Percentiles rank a stretch among this genome's conserved stretches.
phyloP scores from a whole-genome alignment of 345 rosid species.

The Euphorbia lathyris region DNA sequence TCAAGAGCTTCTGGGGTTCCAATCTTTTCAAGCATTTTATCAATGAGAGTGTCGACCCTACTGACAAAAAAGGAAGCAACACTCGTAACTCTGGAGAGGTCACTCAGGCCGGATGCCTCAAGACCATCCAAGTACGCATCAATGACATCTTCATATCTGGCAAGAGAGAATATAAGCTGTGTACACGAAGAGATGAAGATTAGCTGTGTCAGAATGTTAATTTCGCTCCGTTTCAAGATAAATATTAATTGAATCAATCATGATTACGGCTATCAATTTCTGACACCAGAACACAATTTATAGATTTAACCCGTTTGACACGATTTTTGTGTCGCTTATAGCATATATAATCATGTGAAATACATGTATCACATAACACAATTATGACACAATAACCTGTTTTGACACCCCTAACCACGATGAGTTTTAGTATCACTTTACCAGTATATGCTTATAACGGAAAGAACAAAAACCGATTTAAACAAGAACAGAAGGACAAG shows the following conservation, averaged over 20 bases:
- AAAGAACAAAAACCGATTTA: not conserved
- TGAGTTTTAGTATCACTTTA: not conserved
- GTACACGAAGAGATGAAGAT: constrained; percentile 15
- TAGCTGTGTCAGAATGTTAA: constrained; percentile 9
- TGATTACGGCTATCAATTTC: too few relatives aligned
- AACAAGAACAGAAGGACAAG: constrained; percentile 2
- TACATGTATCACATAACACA: too few relatives aligned
- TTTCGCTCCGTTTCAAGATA: not conserved
- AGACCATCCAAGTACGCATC: constrained; percentile 99
- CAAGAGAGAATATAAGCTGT: constrained; percentile 92
- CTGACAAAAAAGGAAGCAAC: constrained; percentile 99
- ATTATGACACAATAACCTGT: too few relatives aligned
- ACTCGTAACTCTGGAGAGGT: constrained; percentile 92
- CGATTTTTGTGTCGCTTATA: too few relatives aligned
- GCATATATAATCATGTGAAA: too few relatives aligned
- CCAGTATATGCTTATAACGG: not conserved
- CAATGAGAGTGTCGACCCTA: constrained; percentile 91
- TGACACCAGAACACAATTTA: too few relatives aligned
- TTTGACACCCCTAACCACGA: too few relatives aligned
- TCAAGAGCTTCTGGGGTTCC: constrained; percentile 95
- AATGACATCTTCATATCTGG: constrained; percentile 88
- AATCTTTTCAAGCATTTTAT: constrained; percentile 89
- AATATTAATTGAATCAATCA: not conserved
- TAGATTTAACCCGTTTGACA: too few relatives aligned
- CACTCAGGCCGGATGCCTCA: constrained; percentile 86